Percentiles rank a stretch among this genome's conserved stretches.
These are phyloP conservation scores for Dichomitus squalens DNA, from an alignment of 1,284 basidiomycete genomes.

Conservation along the genomic window DNA sequence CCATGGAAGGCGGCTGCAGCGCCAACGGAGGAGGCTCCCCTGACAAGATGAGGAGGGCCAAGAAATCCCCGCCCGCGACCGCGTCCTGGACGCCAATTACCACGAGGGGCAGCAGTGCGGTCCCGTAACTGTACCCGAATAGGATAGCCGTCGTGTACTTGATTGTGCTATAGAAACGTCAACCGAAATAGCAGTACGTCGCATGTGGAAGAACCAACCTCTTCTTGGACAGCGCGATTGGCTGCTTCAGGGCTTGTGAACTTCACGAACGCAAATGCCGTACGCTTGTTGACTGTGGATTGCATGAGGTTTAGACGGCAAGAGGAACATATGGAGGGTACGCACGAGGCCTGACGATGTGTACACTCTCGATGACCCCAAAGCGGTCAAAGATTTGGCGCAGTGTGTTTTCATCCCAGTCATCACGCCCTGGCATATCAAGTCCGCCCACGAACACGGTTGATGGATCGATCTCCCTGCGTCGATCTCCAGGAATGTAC, in stretches of 20 bases:
- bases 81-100: conserved; percentile 28
- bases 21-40: neutral
- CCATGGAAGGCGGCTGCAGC: neutral
- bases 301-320: conserved; percentile 2
- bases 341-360: conserved; percentile 65
- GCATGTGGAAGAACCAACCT: conserved; percentile 45
- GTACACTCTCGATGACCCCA: conserved; percentile 63
- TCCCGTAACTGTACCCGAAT: conserved; percentile 66
- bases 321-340: conserved; percentile 7
- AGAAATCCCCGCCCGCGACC: conserved; percentile 11
- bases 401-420: conserved; percentile 70
- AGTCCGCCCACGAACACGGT: conserved; percentile 78
- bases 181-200: conserved; percentile 43
- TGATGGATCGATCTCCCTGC: conserved; percentile 54
- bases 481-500: conserved; percentile 26
- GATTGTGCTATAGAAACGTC: conserved; percentile 57
- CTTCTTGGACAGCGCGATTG: conserved; percentile 58
- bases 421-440: conserved; percentile 58
- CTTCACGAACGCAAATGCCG: conserved; percentile 76
- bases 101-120: conserved; percentile 29
- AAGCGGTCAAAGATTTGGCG: conserved; percentile 59
- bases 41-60: neutral
- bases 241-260: conserved; percentile 63
- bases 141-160: conserved; percentile 61
- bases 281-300: conserved; percentile 53